Evolutionary conservation across 148 eudicot genomes (phyloP).

Genomic region (Bassia scoparia): DNA sequence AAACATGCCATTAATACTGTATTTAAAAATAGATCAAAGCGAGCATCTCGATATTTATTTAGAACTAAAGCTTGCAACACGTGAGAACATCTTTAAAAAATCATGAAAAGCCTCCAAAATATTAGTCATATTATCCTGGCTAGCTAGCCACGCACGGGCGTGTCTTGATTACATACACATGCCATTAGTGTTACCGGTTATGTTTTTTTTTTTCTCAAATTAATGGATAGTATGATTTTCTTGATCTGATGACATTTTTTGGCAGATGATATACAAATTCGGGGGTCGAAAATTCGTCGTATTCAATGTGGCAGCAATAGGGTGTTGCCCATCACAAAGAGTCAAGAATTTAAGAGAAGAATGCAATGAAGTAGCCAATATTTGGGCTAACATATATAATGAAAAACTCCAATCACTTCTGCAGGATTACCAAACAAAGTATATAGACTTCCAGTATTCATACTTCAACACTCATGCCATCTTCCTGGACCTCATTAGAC

Average conservation of each 20-base stretch:
- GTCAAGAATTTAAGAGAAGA: slow-evolving; percentile 30
- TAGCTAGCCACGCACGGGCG: too few species aligned
- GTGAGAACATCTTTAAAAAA: too few species aligned
- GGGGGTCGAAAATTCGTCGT: slow-evolving; percentile 63
- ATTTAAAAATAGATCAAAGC: too few species aligned
- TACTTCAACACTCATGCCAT: slow-evolving; percentile 49
- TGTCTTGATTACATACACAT: too few species aligned
- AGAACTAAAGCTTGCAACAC: too few species aligned
- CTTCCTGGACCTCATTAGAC: slow-evolving; percentile 40
- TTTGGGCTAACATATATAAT: slow-evolving; percentile 54
- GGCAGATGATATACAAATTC: slow-evolving; percentile 46
- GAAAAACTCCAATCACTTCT: slow-evolving; percentile 42
- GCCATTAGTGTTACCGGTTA: too few species aligned
- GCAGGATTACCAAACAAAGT: slow-evolving; percentile 35
- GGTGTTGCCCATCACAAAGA: slow-evolving; percentile 71
- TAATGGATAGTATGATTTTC: too few species aligned
- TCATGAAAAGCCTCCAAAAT: too few species aligned
- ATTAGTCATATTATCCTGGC: too few species aligned
- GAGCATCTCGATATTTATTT: too few species aligned
- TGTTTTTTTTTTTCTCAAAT: too few species aligned
- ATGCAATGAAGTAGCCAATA: slow-evolving; percentile 57
- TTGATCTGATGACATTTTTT: not conserved
- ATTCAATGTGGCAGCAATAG: slow-evolving; percentile 49
- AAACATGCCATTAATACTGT: too few species aligned
- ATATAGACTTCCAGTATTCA: slow-evolving; percentile 42